phyloP scores from a whole-genome alignment of 1,284 basidiomycete species.

The Pyrrhoderma lamaoense region DNA sequence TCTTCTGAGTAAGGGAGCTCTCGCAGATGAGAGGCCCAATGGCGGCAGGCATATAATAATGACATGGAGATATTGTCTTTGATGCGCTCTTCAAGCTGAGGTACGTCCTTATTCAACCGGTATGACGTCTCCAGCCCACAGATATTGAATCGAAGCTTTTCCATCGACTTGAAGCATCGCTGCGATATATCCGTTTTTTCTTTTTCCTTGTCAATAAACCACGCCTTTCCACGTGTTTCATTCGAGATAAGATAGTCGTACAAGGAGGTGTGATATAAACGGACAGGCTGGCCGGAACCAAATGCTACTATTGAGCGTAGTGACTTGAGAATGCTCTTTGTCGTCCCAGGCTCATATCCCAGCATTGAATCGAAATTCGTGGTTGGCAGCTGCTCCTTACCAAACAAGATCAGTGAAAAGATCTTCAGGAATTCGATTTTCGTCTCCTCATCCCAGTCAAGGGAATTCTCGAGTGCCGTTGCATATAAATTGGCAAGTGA shows the following conservation, averaged over 20 bases:
- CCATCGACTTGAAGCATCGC: background rate
- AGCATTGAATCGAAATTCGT: background rate
- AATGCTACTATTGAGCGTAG: background rate
- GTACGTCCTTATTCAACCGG: background rate
- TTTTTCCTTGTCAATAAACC: too few species aligned
- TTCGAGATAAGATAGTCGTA: background rate
- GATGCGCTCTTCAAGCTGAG: conserved; percentile 3
- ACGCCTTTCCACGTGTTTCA: background rate
- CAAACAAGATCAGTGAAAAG: background rate
- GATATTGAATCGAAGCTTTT: conserved; percentile 46
- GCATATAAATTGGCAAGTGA: background rate
- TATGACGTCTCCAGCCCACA: conserved; percentile 39
- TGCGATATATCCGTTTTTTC: background rate
- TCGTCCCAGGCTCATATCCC: background rate
- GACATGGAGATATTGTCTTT: background rate
- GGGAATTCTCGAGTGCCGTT: background rate
- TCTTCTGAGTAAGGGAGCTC: too few species aligned
- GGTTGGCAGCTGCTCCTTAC: background rate
- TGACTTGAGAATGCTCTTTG: background rate
- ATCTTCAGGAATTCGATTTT: background rate
- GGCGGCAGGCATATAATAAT: background rate
- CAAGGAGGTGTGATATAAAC: background rate
- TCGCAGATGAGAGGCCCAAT: background rate
- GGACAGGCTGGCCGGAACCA: background rate
- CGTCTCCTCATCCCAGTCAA: background rate